phyloP scores from a whole-genome alignment of 768 basidiomycete species.

The Pulveroboletus ravenelii region DNA sequence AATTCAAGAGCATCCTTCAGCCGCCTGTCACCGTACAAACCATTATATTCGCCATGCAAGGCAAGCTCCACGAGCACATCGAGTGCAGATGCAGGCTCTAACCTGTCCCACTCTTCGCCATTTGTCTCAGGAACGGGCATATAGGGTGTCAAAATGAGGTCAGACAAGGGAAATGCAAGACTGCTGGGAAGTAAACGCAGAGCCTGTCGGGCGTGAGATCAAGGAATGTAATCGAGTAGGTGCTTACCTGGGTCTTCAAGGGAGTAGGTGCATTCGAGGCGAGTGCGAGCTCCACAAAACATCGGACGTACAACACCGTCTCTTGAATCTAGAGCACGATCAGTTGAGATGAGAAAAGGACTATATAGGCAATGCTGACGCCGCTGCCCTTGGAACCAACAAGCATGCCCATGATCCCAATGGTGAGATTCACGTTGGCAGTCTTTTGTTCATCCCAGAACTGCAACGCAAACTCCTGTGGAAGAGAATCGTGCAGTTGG shows the following conservation, averaged over 20 bases:
- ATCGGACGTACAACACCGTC: slow-evolving; percentile 57
- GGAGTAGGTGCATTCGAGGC: slow-evolving; percentile 90
- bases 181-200: slow-evolving; percentile 53
- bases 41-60: slow-evolving; percentile 85
- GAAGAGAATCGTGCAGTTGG: slow-evolving; percentile 52
- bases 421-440: slow-evolving; percentile 71
- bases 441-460: slow-evolving; percentile 94
- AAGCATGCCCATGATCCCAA: slow-evolving; percentile 84
- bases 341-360: background rate
- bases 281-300: slow-evolving; percentile 81
- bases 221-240: slow-evolving; percentile 10
- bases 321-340: slow-evolving; percentile 48
- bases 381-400: slow-evolving; percentile 64
- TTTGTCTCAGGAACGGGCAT: slow-evolving; percentile 76
- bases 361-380: slow-evolving; percentile 36
- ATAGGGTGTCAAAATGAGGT: slow-evolving; percentile 67
- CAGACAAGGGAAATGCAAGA: slow-evolving; percentile 58
- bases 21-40: slow-evolving; percentile 52
- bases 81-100: slow-evolving; percentile 75
- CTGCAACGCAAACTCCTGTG: slow-evolving; percentile 90
- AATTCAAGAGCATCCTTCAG: slow-evolving; percentile 67
- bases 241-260: slow-evolving; percentile 77
- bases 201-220: slow-evolving; percentile 39
- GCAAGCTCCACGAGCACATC: slow-evolving; percentile 79
- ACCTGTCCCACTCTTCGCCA: slow-evolving; percentile 89